Evolutionary conservation across 495 filamentous ascomycete genomes (phyloP), one percentile per base, ranked within the genome.

Genomic region (Wilcoxina mikolae): DNA sequence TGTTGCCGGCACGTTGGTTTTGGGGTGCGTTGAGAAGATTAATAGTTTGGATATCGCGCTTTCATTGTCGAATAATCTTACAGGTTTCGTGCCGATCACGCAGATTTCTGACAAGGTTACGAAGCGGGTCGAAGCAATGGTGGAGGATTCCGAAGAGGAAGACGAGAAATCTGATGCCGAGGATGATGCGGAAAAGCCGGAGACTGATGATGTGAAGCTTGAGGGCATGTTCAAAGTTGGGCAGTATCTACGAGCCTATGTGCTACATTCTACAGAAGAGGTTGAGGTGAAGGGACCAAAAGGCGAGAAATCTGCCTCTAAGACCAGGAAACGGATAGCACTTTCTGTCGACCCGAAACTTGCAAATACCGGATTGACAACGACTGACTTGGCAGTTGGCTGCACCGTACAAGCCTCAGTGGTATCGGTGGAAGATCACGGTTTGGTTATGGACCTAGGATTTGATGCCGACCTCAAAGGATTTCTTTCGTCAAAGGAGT

Each of bases 361-460:
- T 41, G 74, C 83, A 28, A 98, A 98, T 65, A 71, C 72, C 1
- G 84, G 84, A 0, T 74, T 96, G 29, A 69, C 76, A 7, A 73
- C 77, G 47, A 74, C 80, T 12, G 83, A 86, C 59, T 62, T 95
- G 7, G 76, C 89, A 22, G 69, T 72, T 18, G 79, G 91, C 56
- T 72, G 72, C 53, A 85, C 82, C 54, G 68, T 95, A 18, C 94
- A 95, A 73, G 88, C 89, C 18, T 83, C 87, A 0, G 82, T 98
- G 45, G 67, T 74, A 33, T 96, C 90, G 63, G 82, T 91, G 20
- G 91, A 98, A 69, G 91, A 98, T 58, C 90, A 95, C 67, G 91
- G 91, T 60, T 70, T 94, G 52, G 75, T 96, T 51, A 94, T 96
- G 89, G 85, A 95, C 60, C 70, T 98, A 35, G 85, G 84, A 12